Evolutionary conservation across 2,329 filamentous ascomycete genomes (phyloP).

Genomic region (Fusarium citri): DNA sequence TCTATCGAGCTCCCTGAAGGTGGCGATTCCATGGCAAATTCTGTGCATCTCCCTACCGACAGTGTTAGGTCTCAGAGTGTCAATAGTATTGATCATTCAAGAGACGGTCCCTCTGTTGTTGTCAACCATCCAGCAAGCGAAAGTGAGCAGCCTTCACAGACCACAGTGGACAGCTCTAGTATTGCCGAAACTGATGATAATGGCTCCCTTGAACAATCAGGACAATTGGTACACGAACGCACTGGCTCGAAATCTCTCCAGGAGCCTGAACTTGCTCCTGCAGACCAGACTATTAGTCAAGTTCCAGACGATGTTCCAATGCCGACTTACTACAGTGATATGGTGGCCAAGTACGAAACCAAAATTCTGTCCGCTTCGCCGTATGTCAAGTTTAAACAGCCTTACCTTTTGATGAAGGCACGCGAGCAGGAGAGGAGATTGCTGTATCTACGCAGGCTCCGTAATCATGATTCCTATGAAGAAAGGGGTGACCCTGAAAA

Average conservation of each 20-base stretch:
- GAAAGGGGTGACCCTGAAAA: slow-evolving; percentile 71
- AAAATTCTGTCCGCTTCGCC: slow-evolving; percentile 95
- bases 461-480: slow-evolving; percentile 77
- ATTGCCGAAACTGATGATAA: slow-evolving; percentile 46
- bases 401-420: slow-evolving; percentile 91
- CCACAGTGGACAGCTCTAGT: slow-evolving; percentile 47
- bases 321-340: slow-evolving; percentile 93
- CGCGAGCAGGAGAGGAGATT: slow-evolving; percentile 90
- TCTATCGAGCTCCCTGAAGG: slow-evolving; percentile 83
- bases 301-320: slow-evolving; percentile 83
- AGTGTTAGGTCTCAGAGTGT: slow-evolving; percentile 52
- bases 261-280: slow-evolving; percentile 58
- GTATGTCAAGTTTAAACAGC: slow-evolving; percentile 94
- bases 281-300: slow-evolving; percentile 67
- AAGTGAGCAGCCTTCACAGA: slow-evolving; percentile 53
- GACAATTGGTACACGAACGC: slow-evolving; percentile 42
- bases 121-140: slow-evolving; percentile 53
- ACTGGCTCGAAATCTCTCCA: slow-evolving; percentile 53
- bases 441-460: slow-evolving; percentile 82
- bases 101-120: slow-evolving; percentile 48
- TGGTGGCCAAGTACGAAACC: slow-evolving; percentile 92
- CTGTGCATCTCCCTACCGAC: slow-evolving; percentile 56
- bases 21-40: slow-evolving; percentile 56
- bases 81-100: slow-evolving; percentile 46
- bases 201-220: slow-evolving; percentile 44